phyloP scores from a whole-genome alignment of 2,329 filamentous ascomycete species.

The Massarina eburnea region DNA sequence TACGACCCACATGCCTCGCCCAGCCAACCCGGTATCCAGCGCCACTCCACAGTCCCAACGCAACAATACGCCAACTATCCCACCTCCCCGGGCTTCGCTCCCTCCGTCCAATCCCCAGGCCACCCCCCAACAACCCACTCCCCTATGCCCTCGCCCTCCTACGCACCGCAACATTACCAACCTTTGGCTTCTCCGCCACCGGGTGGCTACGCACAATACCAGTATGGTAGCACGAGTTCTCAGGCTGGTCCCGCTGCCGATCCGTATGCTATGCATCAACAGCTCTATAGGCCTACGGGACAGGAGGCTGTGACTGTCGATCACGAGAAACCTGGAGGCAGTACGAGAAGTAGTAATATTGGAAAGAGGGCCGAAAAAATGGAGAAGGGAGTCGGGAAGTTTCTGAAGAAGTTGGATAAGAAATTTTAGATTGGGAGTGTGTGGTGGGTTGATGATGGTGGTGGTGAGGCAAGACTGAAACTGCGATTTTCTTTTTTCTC shows the following conservation, averaged over 20 bases:
- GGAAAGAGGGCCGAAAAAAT: conserved; percentile 67
- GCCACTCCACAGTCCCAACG: conserved; percentile 33
- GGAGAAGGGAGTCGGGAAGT: conserved; percentile 70
- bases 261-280: conserved; percentile 64
- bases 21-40: conserved; percentile 29
- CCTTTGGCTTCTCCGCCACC: conserved; percentile 47
- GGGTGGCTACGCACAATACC: conserved; percentile 61
- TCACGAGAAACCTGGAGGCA: conserved; percentile 20
- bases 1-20: conserved; percentile 19
- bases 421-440: conserved; percentile 52
- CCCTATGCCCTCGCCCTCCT: conserved; percentile 43
- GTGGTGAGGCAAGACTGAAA: background rate
- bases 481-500: too few species aligned
- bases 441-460: background rate
- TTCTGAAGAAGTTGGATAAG: conserved; percentile 80
- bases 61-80: conserved; percentile 46
- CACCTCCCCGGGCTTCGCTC: conserved; percentile 31
- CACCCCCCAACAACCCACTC: conserved; percentile 22
- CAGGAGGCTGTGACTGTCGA: conserved; percentile 49
- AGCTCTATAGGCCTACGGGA: conserved; percentile 70
- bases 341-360: conserved; percentile 52
- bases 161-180: conserved; percentile 39
- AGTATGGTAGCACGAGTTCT: conserved; percentile 41
- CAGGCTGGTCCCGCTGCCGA: conserved; percentile 34
- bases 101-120: conserved; percentile 29